These are phyloP conservation scores for Xylariaceae sp. DNA, from an alignment of 2,329 filamentous ascomycete genomes.

Conservation along the genomic window DNA sequence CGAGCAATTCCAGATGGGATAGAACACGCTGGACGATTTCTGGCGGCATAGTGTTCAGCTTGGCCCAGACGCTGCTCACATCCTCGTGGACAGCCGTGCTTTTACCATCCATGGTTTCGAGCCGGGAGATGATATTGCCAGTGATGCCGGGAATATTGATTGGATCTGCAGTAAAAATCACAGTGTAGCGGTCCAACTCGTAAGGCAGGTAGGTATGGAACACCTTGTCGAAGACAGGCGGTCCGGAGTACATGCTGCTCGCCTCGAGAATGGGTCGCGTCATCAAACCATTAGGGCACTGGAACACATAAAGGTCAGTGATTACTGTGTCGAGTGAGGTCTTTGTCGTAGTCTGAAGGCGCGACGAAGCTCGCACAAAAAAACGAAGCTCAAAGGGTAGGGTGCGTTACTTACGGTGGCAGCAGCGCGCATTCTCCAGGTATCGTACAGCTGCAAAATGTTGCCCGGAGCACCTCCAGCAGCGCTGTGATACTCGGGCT, in stretches of 20 bases:
- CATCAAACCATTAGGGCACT: not conserved
- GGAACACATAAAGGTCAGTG: not conserved
- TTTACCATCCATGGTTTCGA: slow-evolving; percentile 11
- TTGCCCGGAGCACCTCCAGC: slow-evolving; percentile 16
- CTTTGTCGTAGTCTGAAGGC: not conserved
- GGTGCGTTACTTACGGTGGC: slow-evolving; percentile 2
- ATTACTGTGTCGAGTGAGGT: not conserved
- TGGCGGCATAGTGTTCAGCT: slow-evolving; percentile 2
- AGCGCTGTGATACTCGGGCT: slow-evolving; percentile 14
- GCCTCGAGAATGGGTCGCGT: slow-evolving; percentile 14
- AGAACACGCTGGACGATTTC: slow-evolving; percentile 15
- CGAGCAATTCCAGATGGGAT: slow-evolving; percentile 17
- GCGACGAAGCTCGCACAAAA: not conserved
- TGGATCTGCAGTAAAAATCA: not conserved
- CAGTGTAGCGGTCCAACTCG: too few species aligned
- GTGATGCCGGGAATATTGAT: not conserved
- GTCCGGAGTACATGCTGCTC: slow-evolving; percentile 9
- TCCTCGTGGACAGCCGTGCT: not conserved
- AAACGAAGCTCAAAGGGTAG: not conserved
- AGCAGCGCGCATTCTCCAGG: slow-evolving; percentile 24
- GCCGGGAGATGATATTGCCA: not conserved
- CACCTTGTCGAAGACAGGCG: not conserved
- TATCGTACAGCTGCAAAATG: slow-evolving; percentile 25
- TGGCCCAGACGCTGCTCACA: not conserved
- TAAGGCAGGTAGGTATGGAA: not conserved